These are phyloP conservation scores for Rubia tinctorum DNA, from an alignment of 305 asterid species.

Conservation along the genomic window DNA sequence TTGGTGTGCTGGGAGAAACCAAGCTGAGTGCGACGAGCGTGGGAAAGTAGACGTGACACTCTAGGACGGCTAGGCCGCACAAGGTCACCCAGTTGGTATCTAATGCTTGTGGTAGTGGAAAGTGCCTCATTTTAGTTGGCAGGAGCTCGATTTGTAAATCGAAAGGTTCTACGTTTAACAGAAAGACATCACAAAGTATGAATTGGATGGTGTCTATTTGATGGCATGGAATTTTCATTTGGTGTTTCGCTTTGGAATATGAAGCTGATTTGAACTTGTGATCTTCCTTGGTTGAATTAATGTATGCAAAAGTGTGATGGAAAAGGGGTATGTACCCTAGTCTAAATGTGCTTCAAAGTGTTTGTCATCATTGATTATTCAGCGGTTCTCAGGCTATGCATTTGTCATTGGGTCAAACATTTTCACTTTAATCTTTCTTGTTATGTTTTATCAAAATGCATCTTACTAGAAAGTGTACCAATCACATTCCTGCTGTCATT, in stretches of 20 bases:
- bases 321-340: not conserved
- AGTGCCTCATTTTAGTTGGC: no score
- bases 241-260: not conserved
- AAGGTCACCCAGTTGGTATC: no score
- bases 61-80: no score
- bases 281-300: not conserved
- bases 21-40: no score
- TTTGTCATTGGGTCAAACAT: slow-evolving; percentile 16
- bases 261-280: slow-evolving; percentile 1
- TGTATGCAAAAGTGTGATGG: not conserved
- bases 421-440: slow-evolving; percentile 10
- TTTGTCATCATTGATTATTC: slow-evolving; percentile 23
- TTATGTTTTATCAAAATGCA: slow-evolving; percentile 21
- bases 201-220: not conserved
- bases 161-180: not conserved
- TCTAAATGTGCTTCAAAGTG: not conserved
- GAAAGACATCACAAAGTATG: not conserved
- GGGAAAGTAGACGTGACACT: no score
- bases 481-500: slow-evolving; percentile 28
- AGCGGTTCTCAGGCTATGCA: slow-evolving; percentile 18
- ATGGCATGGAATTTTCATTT: not conserved
- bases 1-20: no score
- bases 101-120: no score
- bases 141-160: not conserved
- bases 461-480: slow-evolving; percentile 27